Percentiles rank a stretch among this genome's conserved stretches.
Conservation (phyloP, 2,329 filamentous ascomycete genomes). For the Fusarium oxysporum region DNA sequence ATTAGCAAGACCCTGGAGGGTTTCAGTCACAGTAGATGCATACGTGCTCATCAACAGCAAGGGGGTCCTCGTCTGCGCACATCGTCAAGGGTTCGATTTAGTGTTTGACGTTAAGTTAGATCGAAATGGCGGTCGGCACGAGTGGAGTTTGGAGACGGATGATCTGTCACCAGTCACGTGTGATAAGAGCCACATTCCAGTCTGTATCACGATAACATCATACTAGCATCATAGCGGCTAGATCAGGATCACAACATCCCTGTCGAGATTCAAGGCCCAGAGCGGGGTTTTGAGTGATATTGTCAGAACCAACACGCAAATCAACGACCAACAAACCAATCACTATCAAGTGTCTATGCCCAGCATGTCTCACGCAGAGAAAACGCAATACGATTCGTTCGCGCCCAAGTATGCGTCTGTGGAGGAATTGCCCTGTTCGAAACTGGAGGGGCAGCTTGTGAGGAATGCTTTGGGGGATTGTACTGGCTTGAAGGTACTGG, state of each 20-base stretch:
- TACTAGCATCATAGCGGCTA: background rate
- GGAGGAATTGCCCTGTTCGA: background rate
- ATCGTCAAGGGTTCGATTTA: background rate
- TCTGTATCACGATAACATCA: background rate
- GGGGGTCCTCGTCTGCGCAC: background rate
- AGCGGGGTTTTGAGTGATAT: slow-evolving; percentile 1
- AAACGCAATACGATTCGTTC: slow-evolving; percentile 3
- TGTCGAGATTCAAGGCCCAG: background rate
- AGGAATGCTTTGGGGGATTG: background rate
- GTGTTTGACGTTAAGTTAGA: background rate
- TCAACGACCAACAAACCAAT: background rate
- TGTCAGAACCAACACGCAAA: background rate
- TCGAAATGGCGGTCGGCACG: background rate
- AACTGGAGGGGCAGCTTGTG: background rate
- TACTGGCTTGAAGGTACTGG: background rate
- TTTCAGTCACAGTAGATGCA: background rate
- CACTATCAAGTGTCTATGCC: background rate
- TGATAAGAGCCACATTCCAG: background rate
- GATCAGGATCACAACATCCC: background rate
- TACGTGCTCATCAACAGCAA: slow-evolving; percentile 2
- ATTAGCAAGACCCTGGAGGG: background rate
- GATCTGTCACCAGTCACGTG: background rate
- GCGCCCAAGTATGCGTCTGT: slow-evolving; percentile 6
- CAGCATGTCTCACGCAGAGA: background rate
- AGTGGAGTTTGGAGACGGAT: background rate